Conservation (phyloP, 2,329 filamentous ascomycete genomes). For the Ophidiomyces ophidiicola region DNA sequence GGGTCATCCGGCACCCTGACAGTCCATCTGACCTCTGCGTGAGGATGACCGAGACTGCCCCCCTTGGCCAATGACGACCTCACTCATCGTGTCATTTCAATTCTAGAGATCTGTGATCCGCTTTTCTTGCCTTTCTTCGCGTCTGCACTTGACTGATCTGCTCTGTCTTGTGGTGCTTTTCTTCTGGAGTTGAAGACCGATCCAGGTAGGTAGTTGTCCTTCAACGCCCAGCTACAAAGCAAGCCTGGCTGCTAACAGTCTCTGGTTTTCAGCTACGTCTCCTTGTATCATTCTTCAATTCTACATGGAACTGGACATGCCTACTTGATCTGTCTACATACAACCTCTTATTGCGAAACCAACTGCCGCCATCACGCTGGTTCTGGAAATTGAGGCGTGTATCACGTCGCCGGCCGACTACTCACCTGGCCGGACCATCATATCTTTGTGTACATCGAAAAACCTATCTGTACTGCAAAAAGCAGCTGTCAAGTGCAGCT, state of each 20-base stretch:
- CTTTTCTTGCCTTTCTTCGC: neutral
- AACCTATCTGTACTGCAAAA: too few relatives aligned
- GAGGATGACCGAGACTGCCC: constrained; percentile 1
- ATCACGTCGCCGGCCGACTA: constrained; percentile 4
- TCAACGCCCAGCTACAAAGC: too few relatives aligned
- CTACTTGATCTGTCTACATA: constrained; percentile 3
- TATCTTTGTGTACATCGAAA: neutral
- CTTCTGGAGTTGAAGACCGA: too few relatives aligned
- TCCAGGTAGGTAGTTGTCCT: too few relatives aligned
- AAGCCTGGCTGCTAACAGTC: too few relatives aligned
- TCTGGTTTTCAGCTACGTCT: too few relatives aligned
- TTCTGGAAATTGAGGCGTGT: neutral
- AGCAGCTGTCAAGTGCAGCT: neutral
- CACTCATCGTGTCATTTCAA: neutral
- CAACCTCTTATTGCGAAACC: neutral
- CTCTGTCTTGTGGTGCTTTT: constrained; percentile 2
- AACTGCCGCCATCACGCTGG: neutral
- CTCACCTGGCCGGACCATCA: too few relatives aligned
- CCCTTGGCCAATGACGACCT: constrained; percentile 2
- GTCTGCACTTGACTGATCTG: neutral
- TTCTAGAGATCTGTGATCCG: constrained; percentile 8
- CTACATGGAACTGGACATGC: neutral
- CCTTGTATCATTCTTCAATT: too few relatives aligned
- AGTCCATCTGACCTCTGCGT: neutral
- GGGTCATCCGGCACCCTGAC: constrained; percentile 1